Evolutionary conservation across 257 asterid species (phyloP).

Genomic region (Salvia splendens): DNA sequence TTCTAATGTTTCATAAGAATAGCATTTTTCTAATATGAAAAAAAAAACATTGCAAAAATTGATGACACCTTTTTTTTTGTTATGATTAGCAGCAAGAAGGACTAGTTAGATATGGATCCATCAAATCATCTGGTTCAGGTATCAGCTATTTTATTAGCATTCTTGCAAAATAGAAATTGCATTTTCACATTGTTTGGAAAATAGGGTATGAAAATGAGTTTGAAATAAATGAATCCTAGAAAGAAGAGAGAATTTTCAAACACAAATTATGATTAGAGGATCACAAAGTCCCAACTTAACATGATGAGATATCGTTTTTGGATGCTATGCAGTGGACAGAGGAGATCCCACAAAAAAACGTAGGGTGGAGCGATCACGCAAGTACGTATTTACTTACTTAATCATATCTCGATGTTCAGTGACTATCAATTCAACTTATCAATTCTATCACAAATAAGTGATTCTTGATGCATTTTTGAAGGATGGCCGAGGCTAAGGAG

Average conservation of each 20-base stretch:
- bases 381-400: constrained; percentile 50
- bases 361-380: constrained; percentile 82
- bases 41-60: neutral
- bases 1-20: neutral
- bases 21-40: neutral
- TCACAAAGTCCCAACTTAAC: too few relatives aligned
- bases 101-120: constrained; percentile 67
- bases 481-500: constrained; percentile 97
- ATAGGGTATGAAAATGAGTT: too few relatives aligned
- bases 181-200: too few relatives aligned
- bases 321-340: constrained; percentile 62
- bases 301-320: constrained; percentile 9
- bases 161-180: too few relatives aligned
- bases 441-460: neutral
- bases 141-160: constrained; percentile 8
- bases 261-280: neutral
- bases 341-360: constrained; percentile 90
- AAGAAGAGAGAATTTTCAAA: neutral
- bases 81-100: constrained; percentile 52
- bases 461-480: constrained; percentile 28
- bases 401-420: too few relatives aligned
- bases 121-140: constrained; percentile 75
- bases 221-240: neutral
- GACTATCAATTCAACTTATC: too few relatives aligned
- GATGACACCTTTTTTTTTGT: neutral